Evolutionary conservation across 495 filamentous ascomycete genomes (phyloP), one percentile per base, ranked within the genome.

Genomic region (Talaromyces liani): DNA sequence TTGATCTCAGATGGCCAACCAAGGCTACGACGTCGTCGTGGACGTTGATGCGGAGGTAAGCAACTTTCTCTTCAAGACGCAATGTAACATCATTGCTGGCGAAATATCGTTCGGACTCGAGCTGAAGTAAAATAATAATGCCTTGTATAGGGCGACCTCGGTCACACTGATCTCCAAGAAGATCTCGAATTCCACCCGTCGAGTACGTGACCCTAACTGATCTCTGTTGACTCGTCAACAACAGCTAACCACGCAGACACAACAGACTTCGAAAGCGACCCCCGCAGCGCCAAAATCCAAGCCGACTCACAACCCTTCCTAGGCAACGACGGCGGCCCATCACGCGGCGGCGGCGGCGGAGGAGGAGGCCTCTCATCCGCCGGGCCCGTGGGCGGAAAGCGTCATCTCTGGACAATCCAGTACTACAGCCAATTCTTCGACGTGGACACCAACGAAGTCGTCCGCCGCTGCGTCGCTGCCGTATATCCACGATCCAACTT

Each of bases 371-470:
- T 76, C 61, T 76, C 78, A 66, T 73, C 75, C 56, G 78, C 78
- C 55, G 73, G 75, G 33, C 72, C 75, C 59, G 77, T 77, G 53
- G 74, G 75, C 39, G 83, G 85, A 59, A 98, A 97, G 79, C 89
- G 89, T 65, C 91, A 85, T 79, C 89, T 97, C 67, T 98, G 94
- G 94, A 87, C 85, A 55, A 74, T 98, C 45, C 85, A 87, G 63
- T 98, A 96, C 82, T 98, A 98, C 80, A 87, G 92, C 61, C 95
- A 93, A 78, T 97, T 90, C 82, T 98, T 98, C 76, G 94, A 98
- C 68, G 93, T 98, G 62, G 93, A 98, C 74, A 98, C 94, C 45
- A 87, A 85, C 66, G 86, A 91, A 61, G 92, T 98, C 31, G 77
- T 96, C 54, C 78, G 84, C 68, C 88, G 94, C 63, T 97, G 93